Evolutionary conservation across 495 filamentous ascomycete species (phyloP), one percentile per base, ranked within the genome.

Genomic region (Viridothelium virens): DNA sequence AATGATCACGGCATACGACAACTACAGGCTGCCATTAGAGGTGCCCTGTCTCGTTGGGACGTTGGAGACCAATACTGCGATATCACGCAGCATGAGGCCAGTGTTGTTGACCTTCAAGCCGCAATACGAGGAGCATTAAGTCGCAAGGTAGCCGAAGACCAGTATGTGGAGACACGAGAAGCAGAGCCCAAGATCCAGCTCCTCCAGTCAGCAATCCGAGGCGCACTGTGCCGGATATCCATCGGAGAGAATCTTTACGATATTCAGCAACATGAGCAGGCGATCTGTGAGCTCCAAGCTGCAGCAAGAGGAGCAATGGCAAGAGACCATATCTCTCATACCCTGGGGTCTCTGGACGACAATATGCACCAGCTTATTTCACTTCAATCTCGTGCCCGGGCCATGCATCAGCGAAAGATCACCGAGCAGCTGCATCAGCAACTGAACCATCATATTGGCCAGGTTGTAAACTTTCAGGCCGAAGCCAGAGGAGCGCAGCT

Each of bases 21-120:
- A 6, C 76, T 89, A 48, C 87, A 89, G 65, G 75, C 76, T 18
- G 76, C 76, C 34, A 74, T 79, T 10, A 65, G 77, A 56, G 77
- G 77, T 41, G 75, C 75, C 1, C 65, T 79, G 10, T 67, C 70
- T 53, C 65, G 77, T 63, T 70, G 73, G 67, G 66, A 71, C 47
- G 74, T 76, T 18, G 69, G 75, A 50, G 73, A 78, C 47, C 62
- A 74, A 18, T 77, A 74, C 67, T 67, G 75, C 38, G 69, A 75
- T 48, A 73, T 71, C 1, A 65, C 69, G 48, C 73, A 75, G 63
- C 75, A 78, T 38, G 87, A 77, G 73, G 67, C 66, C 3, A 71
- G 81, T 65, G 79, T 92, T n/a, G 79, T 77, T 62, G 78, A 82
- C 65, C 79, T 96, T 25, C 92, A 96, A 71, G 81, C 86, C 34